Evolutionary conservation across 306 rosid genomes (phyloP), one percentile per base, ranked within the genome.

Genomic region (Prunus davidiana): DNA sequence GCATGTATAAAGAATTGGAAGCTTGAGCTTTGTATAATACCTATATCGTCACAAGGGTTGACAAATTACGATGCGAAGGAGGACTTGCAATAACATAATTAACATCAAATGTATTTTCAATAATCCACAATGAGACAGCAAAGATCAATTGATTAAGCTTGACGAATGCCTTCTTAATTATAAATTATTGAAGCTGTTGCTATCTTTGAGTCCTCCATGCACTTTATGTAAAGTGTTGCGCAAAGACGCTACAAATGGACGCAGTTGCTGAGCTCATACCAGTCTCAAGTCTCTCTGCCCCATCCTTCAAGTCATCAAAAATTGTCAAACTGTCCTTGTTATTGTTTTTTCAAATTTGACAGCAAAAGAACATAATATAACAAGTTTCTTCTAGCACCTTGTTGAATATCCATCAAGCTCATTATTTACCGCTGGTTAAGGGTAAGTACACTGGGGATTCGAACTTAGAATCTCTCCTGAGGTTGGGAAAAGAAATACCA

Each of bases 61-160:
- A 90, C 92, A 86, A 85, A 90, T 88, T 82, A 84, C 84, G 86
- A 78, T 85, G 91, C 89, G 77, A 24, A 64, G 60, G 61, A 27
- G 61, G 78, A 62, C 78, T 61, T 8, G 9, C 69, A 62, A 38
- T n/a, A 61, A 60, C 68, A 12, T 46, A 73, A 38, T 38, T 38
- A 38, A 60, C 47, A 61, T 61, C 69, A 61, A 76, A 46, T 45
- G 66, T 47, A 71, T 62, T 76, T 63, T 52, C 41, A 73, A 47
- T 10, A 66, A 79, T 30, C 73, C 62, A 57, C 79, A 57, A 71
- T 67, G 47, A 24, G 68, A 73, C 57, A 73, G 3, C 45, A 51
- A 72, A 73, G 81, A 63, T 76, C 78, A 78, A 68, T 82, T 52
- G 69, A 73, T 81, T 72, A 80, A 83, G 71, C 43, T 60, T 24